A percentile compares a stretch with the other conserved stretches of the same genome.
These are phyloP conservation scores for Aspergillus funiculosus DNA, from an alignment of 495 filamentous ascomycete genomes.

Conservation along the genomic window DNA sequence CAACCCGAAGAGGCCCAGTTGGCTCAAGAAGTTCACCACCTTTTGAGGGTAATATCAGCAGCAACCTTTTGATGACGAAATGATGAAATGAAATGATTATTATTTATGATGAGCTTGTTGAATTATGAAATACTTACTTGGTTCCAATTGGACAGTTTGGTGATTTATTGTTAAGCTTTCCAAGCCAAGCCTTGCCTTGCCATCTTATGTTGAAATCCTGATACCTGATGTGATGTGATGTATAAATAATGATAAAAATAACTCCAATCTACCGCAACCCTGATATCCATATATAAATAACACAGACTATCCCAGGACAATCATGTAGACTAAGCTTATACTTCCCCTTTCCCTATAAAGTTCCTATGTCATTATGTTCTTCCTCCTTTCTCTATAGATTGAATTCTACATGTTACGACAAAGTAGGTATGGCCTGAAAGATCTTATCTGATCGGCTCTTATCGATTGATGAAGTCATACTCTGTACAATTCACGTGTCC, in stretches of 20 bases:
- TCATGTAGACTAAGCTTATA: no score
- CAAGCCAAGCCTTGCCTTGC: no score
- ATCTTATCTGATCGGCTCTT: no score
- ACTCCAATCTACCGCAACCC: no score
- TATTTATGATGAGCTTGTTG: slow-evolving; percentile 12
- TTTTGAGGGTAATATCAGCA: slow-evolving; percentile 18
- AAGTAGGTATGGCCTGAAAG: no score
- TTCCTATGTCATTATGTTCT: no score
- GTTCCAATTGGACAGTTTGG: neutral
- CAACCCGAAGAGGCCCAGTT: slow-evolving; percentile 39
- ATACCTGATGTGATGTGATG: slow-evolving; percentile 8
- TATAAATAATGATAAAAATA: slow-evolving; percentile 7
- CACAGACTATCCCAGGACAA: neutral
- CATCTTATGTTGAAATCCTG: neutral
- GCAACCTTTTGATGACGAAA: neutral
- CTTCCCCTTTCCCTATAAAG: no score
- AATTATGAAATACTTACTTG: neutral
- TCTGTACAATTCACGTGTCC: slow-evolving; percentile 4
- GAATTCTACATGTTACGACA: no score
- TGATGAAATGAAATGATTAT: slow-evolving; percentile 20
- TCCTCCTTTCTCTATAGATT: no score
- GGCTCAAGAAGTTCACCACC: slow-evolving; percentile 45
- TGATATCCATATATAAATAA: neutral
- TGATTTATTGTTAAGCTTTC: no score
- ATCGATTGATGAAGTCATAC: slow-evolving; percentile 16